Evolutionary conservation across 2,329 filamentous ascomycete species (phyloP), one percentile per base, ranked within the genome.

Genomic region (Cladorrhinum sp.): DNA sequence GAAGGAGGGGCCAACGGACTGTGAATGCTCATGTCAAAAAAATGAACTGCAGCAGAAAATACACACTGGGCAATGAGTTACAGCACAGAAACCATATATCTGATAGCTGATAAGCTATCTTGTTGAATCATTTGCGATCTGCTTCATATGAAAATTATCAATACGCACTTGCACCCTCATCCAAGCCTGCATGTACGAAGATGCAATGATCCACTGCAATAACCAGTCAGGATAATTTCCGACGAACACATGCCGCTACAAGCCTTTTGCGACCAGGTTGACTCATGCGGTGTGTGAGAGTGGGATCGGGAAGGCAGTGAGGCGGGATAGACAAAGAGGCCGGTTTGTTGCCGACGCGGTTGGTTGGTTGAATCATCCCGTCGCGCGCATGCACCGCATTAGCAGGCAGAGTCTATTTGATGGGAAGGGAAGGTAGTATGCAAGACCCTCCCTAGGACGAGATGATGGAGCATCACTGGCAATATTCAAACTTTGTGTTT

Each of bases 271-370:
- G 52, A 48, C 18, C 29, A 27, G 13, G 22, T 63, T 63, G 62
- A 63, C 58, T 63, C 62, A 63, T 61, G 58, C 62, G 62, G 62
- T 57, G 55, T 59, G 51, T 48, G 41, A 24, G 12, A 55, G 52
- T 18, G 22, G 49, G 49, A 50, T 24, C 22, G 24, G 22, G 41
- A 27, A 25, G 55, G 51, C 23, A 49, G 48, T 41, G 50, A 45
- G 56, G 32, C 18, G 32, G 36, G 48, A 23, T 55, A 9, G 41
- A 50, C 49, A 50, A 27, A 50, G 49, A 50, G 13, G 24, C 41
- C 38, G 50, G 38, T 61, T 61, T 51, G 38, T 38, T 53, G 52
- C 52, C 41, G 53, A 25, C 20, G 38, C 53, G 22, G 53, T 56
- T 49, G 53, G 53, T 56, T 41, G 41, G 23, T 45, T n/a, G 53